These are phyloP conservation scores for Apiospora pterosperma DNA, from an alignment of 2,329 filamentous ascomycete species.

Conservation along the genomic window DNA sequence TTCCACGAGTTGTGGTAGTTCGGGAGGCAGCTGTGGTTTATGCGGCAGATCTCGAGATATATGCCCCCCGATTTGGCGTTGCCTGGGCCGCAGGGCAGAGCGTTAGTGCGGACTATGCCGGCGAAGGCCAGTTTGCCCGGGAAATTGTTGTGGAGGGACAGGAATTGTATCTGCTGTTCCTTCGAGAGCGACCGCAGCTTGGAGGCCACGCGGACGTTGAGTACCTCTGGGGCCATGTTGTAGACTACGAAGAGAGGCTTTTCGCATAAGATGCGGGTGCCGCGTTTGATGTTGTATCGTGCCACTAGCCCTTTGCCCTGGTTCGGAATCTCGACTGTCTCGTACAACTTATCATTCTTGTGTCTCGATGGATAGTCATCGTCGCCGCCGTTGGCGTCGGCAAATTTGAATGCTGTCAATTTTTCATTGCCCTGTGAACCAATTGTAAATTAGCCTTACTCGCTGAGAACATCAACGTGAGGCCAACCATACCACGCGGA, in stretches of 20 bases:
- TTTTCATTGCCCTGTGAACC: neutral
- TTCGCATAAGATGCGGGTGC: slow-evolving; percentile 37
- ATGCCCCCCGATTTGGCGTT: slow-evolving; percentile 18
- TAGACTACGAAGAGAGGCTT: slow-evolving; percentile 29
- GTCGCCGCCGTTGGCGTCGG: neutral
- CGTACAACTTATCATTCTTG: slow-evolving; percentile 10
- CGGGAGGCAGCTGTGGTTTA: slow-evolving; percentile 32
- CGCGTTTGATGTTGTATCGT: slow-evolving; percentile 29
- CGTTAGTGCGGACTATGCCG: slow-evolving; percentile 28
- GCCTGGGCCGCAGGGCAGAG: slow-evolving; percentile 24
- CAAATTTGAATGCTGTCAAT: neutral
- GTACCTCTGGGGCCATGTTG: neutral
- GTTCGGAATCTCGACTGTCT: slow-evolving; percentile 20
- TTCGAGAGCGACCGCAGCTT: slow-evolving; percentile 12
- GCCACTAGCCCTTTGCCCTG: slow-evolving; percentile 40
- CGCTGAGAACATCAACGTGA: neutral
- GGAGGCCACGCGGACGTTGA: slow-evolving; percentile 6
- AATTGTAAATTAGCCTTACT: neutral
- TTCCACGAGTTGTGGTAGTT: slow-evolving; percentile 29
- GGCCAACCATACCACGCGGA: neutral
- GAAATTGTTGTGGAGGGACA: slow-evolving; percentile 30
- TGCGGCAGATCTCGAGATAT: slow-evolving; percentile 27
- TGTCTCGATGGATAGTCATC: neutral
- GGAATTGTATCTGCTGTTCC: slow-evolving; percentile 15
- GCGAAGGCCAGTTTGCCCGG: slow-evolving; percentile 20